Conservation (phyloP, 129 eudicot species). For the Artemisia argyi region DNA sequence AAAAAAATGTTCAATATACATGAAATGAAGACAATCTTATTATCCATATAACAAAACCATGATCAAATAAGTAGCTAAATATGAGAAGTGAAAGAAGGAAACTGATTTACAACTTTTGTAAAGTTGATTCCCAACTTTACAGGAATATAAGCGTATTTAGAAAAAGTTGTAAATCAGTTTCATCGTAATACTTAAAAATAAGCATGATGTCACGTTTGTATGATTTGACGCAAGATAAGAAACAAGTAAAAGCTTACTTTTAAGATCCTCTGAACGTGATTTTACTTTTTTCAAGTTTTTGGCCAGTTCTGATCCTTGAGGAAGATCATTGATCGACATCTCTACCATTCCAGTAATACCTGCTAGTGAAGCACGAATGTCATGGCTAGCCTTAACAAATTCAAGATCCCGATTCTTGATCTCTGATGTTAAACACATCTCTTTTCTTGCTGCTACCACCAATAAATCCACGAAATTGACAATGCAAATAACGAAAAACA, state of each 20-base stretch:
- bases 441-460: slow-evolving; percentile 38
- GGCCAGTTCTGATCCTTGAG: slow-evolving; percentile 43
- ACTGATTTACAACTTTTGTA: too few species aligned
- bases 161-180: too few species aligned
- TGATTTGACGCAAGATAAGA: not conserved
- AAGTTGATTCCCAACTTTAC: too few species aligned
- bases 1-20: not conserved
- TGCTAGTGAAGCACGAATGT: slow-evolving; percentile 63
- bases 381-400: slow-evolving; percentile 73
- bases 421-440: slow-evolving; percentile 44
- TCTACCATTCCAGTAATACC: slow-evolving; percentile 61
- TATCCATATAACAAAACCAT: too few species aligned
- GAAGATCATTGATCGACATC: slow-evolving; percentile 31
- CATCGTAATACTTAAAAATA: too few species aligned
- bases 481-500: slow-evolving; percentile 19
- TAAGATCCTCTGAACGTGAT: slow-evolving; percentile 44
- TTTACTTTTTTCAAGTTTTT: slow-evolving; percentile 38
- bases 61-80: too few species aligned
- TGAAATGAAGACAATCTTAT: too few species aligned
- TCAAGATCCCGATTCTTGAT: slow-evolving; percentile 60
- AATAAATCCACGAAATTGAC: slow-evolving; percentile 31
- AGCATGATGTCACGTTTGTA: too few species aligned
- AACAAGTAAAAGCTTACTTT: slow-evolving; percentile 36
- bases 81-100: too few species aligned
- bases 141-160: too few species aligned